Evolutionary conservation across 768 basidiomycete species (phyloP).

Genomic region (Leccinum rimulosum): DNA sequence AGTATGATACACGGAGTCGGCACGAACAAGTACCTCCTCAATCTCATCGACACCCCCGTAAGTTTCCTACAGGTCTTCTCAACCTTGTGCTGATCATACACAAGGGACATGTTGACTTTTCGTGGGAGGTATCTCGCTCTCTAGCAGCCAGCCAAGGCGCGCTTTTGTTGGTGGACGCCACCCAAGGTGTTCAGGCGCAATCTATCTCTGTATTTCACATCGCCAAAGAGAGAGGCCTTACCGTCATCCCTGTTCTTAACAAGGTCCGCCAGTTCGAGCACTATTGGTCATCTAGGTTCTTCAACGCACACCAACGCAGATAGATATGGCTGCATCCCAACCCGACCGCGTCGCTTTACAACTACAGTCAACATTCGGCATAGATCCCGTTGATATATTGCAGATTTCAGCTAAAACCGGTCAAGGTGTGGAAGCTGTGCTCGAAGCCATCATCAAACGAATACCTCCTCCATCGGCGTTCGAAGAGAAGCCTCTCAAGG

Average conservation of each 20-base stretch:
- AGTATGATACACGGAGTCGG: conserved; percentile 76
- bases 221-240: conserved; percentile 76
- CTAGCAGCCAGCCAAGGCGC: conserved; percentile 94
- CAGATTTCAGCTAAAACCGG: conserved; percentile 93
- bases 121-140: conserved; percentile 93
- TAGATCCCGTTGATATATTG: conserved; percentile 71
- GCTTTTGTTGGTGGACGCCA: conserved; percentile 85
- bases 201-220: conserved; percentile 93
- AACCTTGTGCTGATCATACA: neutral
- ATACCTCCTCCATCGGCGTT: conserved; percentile 77
- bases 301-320: conserved; percentile 42
- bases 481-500: conserved; percentile 60
- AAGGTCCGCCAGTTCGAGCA: conserved; percentile 51
- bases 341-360: conserved; percentile 78
- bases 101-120: conserved; percentile 96
- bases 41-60: conserved; percentile 95
- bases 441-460: conserved; percentile 77
- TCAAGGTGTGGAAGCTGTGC: conserved; percentile 70
- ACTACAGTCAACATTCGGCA: conserved; percentile 79
- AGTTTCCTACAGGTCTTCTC: conserved; percentile 22
- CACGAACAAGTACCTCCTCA: conserved; percentile 69
- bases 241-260: conserved; percentile 89
- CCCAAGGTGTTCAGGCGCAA: conserved; percentile 97
- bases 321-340: conserved; percentile 89
- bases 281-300: neutral